Evolutionary conservation across 768 basidiomycete genomes (phyloP), one percentile per base, ranked within the genome.

Genomic region (Lanmaoa pseudosensibilis): DNA sequence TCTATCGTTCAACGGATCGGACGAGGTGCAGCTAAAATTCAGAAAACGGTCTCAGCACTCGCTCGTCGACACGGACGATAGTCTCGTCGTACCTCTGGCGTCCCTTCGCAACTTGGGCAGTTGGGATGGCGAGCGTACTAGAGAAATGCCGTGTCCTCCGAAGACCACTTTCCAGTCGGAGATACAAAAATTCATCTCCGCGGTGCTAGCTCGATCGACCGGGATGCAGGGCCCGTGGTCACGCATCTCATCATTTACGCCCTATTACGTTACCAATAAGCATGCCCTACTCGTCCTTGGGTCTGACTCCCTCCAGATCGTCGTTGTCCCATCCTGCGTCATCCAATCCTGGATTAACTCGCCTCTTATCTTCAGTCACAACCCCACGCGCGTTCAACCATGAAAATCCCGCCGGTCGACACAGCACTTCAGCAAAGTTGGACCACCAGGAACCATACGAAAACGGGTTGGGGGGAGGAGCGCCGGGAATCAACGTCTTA

Each of bases 391-490:
- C 80, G 63, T 91, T 78, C 27, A 95, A 69, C 92, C 92, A 97
- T 43, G 90, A 88, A 63, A 80, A 86, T 18, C 90, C 89, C 33
- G 80, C 76, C 0, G 94, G 92, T 37, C 94, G 77, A 73, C 93
- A 95, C 43, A 96, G 73, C 40, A 92, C 81, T 52, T 87, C 85
- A 30, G 82, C 71, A 47, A 93, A 65, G 72, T 98, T 98, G 55
- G 81, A 75, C 60, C 83, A 76, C 84, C 86, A 90, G 40, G 74
- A 85, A 38, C 88, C 85, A 68, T 90, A 88, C 41, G 89, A 87
- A 73, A 95, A 98, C 21, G 94, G 92, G 66, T 96, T 98, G 2
- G 88, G 79, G 30, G 90, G 89, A 4, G 85, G 70, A 2, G 83
- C 76, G 4, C 83, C 86, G 23, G 84, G 80, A 30, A 82, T 76